Conservation (phyloP, 352 stramenopile genomes). For the Phytophthora pseudosyringae region DNA sequence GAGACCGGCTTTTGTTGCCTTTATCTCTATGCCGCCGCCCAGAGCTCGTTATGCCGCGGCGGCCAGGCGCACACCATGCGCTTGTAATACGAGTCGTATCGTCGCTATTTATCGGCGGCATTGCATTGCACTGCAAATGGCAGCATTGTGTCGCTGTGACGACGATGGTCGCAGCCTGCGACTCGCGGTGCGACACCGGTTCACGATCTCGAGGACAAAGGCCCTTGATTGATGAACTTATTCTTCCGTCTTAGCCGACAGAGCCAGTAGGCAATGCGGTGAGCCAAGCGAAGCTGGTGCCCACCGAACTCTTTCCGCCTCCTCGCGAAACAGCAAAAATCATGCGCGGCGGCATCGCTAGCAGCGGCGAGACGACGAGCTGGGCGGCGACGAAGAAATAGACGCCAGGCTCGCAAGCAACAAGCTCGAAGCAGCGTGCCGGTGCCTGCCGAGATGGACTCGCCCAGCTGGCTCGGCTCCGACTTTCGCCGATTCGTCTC, state of each 20-base stretch:
- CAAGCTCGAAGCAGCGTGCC: too few relatives aligned
- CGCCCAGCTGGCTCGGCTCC: too few relatives aligned
- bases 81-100: too few relatives aligned
- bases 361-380: too few relatives aligned
- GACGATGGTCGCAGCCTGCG: background rate
- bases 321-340: constrained; percentile 15
- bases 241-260: constrained; percentile 11
- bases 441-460: too few relatives aligned
- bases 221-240: constrained; percentile 18
- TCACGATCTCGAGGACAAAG: background rate
- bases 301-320: constrained; percentile 24
- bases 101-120: background rate
- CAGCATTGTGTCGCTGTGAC: background rate
- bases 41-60: background rate
- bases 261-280: background rate
- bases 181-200: constrained; percentile 14
- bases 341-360: constrained; percentile 1
- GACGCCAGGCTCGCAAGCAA: too few relatives aligned
- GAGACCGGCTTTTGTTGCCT: constrained; percentile 7
- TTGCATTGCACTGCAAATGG: background rate
- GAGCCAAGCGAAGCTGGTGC: background rate
- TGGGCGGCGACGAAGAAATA: too few relatives aligned
- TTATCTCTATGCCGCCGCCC: constrained; percentile 1
- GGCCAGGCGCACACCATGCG: background rate
- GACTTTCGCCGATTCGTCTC: too few relatives aligned